Base-by-base conservation (phyloP, 2,329 filamentous ascomycete genomes). In the Colletotrichum shisoi region DNA sequence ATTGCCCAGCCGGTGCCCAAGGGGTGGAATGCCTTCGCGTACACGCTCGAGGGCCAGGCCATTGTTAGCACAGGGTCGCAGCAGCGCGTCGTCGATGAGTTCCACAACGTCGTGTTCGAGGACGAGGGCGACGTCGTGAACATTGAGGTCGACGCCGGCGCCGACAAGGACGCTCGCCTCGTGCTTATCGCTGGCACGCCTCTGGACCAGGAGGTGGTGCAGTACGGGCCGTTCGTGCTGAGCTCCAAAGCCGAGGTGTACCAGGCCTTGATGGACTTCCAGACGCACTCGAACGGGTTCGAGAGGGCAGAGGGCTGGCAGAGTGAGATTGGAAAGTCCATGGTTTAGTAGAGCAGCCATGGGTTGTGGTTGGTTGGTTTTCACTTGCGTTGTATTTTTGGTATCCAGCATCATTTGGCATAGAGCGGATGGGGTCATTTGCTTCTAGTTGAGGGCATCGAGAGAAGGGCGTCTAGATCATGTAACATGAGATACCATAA, bases 21-120 rank as follows among this genome's bases (percentile, higher is more conserved):
- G 69, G 90, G 89, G 34, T 98, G 93, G 92, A 97, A 96, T 77
- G 88, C 92, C 1, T 98, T 98, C 74, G 89, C 90, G 17, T 98
- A 97, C 77, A 90, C 88, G 3, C 83, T 98, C n/a, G 84, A 89
- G 67, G 94, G 94, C 24, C 86, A 84, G 8, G 88, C 88, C 1
- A 81, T 81, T 72, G 91, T 90, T 76, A 88, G 84, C 71, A 82
- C 78, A 49, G 86, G 82, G 24, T 77, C 82, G 62, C 78, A 80
- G 27, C 81, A 81, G 72, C 82, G 79, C 58, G 80, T 80, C 2
- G 85, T 94, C 15, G 82, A 83, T 63, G 85, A 91, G 74, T 97
- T 88, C 76, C 89, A 97, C 79, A 97, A 95, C 76, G 91, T 95
- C 27, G 92, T 97, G 6, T 97, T 98, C 74, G 89, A 93, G 73